phyloP scores from a whole-genome alignment of 2,329 filamentous ascomycete species.

The Aspergillus luchuensis region DNA sequence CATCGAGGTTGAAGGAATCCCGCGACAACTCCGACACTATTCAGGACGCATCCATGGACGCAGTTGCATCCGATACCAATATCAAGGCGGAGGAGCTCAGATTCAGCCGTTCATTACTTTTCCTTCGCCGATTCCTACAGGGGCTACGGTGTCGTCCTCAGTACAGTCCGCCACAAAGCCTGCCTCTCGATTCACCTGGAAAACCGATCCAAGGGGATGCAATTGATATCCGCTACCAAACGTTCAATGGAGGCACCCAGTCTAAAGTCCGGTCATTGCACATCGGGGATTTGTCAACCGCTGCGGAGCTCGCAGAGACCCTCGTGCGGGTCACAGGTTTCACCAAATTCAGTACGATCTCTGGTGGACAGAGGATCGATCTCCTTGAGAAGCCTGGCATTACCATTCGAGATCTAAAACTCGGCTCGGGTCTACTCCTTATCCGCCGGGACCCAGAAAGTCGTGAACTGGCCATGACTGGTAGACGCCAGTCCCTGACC shows the following conservation, averaged over 20 bases:
- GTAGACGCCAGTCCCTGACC: conserved; percentile 55
- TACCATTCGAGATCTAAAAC: conserved; percentile 68
- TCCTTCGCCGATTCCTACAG: conserved; percentile 68
- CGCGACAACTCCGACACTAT: conserved; percentile 46
- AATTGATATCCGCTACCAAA: conserved; percentile 72
- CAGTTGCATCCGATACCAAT: conserved; percentile 52
- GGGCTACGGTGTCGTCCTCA: conserved; percentile 55
- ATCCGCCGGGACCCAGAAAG: conserved; percentile 61
- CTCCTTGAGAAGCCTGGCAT: conserved; percentile 61
- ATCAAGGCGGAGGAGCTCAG: conserved; percentile 59
- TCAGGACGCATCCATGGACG: conserved; percentile 55
- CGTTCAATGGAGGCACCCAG: conserved; percentile 64
- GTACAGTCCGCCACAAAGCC: conserved; percentile 62
- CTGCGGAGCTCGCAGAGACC: conserved; percentile 67
- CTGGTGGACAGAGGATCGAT: conserved; percentile 66
- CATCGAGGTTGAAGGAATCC: conserved; percentile 56
- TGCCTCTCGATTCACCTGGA: conserved; percentile 59
- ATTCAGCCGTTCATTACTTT: conserved; percentile 69
- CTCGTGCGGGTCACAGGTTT: conserved; percentile 72
- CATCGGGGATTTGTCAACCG: conserved; percentile 72
- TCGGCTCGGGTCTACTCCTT: conserved; percentile 66
- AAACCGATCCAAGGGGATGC: conserved; percentile 62
- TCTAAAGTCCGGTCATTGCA: conserved; percentile 63
- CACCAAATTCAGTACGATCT: conserved; percentile 72
- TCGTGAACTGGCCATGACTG: conserved; percentile 30